Evolutionary conservation across 2,329 filamentous ascomycete genomes (phyloP), one percentile per base, ranked within the genome.

Genomic region (Cytospora piceicola): DNA sequence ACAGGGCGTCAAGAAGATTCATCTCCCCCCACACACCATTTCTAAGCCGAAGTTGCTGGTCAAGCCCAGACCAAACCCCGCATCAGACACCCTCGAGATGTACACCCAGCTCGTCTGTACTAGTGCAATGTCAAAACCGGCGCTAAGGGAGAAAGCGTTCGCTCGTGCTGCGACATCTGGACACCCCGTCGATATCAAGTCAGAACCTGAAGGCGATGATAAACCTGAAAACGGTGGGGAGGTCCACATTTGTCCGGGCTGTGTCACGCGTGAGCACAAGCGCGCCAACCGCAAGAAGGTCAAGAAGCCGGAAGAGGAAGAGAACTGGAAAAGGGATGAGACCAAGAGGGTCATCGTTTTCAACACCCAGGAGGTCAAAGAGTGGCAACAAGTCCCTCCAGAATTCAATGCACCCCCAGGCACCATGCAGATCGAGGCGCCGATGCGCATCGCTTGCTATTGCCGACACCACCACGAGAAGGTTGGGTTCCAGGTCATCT

Each of bases 401-500:
- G 77, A 81, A n/a, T 77, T 82, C 32, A 74, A 79, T 67, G 81
- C 77, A 54, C 81, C 83, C 59, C 56, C 70, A 14, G 88, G 87
- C 59, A 86, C 90, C 8, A 88, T 92, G 81, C 90, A 93, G 73
- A 88, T 96, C 27, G 90, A 94, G 70, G 88, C 92, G 2, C 93
- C 93, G 0, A 97, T 98, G 94, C 90, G 94, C 12, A 97, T 99
- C 72, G 93, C 94, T 29, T 99, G 94, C 76, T 99, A 98, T 78
- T 98, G 94, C 78, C 88, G 94, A 24, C 94, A 99, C 75, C 94
- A 98, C 72, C 88, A 90, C 67, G 95, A 98, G 78, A 98, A 98
- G 80, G 82, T 90, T 70, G 94, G 94, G 1, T 99, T 97, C 78
- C 83, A 85, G 69, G 93, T 98, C 72, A 96, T 99, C 69, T 96